Percentiles rank a stretch among this genome's conserved stretches.
Conservation (phyloP, 169 alveolate species). For the Plasmodium yoelii region DNA sequence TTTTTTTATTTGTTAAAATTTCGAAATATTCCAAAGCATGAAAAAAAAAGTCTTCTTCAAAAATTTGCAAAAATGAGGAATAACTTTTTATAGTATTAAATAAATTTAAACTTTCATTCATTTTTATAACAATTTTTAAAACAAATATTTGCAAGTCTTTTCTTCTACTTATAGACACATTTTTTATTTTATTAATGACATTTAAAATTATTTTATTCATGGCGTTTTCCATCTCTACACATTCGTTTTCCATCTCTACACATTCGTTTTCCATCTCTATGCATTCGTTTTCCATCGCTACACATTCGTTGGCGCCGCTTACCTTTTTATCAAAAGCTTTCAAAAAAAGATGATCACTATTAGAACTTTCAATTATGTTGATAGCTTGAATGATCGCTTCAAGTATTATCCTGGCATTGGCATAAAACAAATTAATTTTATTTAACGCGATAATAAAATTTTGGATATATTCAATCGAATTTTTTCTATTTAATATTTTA, state of each 20-base stretch:
- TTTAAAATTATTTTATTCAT: conserved; percentile 28
- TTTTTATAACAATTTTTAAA: conserved; percentile 11
- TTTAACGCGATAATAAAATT: conserved; percentile 8
- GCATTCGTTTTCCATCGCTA: not conserved
- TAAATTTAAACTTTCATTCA: conserved; percentile 4
- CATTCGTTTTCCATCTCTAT: not conserved
- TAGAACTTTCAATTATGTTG: not conserved
- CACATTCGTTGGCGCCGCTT: too few relatives aligned
- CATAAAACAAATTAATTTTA: not conserved
- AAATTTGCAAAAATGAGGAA: conserved; percentile 22
- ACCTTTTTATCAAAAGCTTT: not conserved
- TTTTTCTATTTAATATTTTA: conserved; percentile 39
- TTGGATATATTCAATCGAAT: conserved; percentile 5
- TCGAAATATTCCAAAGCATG: conserved; percentile 4
- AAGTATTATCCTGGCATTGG: conserved; percentile 23
- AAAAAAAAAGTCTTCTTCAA: conserved; percentile 38
- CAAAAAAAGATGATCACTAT: not conserved
- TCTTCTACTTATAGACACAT: conserved; percentile 58
- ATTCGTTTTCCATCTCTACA: not conserved
- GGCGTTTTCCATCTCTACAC: not conserved
- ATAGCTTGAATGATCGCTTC: conserved; percentile 23
- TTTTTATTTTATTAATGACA: conserved; percentile 41
- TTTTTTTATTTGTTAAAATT: conserved; percentile 3
- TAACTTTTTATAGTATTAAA: conserved; percentile 3
- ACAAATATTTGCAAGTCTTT: conserved; percentile 7